Conservation (phyloP, 805 yeast genomes). For the Saturnispora gosingensis region DNA sequence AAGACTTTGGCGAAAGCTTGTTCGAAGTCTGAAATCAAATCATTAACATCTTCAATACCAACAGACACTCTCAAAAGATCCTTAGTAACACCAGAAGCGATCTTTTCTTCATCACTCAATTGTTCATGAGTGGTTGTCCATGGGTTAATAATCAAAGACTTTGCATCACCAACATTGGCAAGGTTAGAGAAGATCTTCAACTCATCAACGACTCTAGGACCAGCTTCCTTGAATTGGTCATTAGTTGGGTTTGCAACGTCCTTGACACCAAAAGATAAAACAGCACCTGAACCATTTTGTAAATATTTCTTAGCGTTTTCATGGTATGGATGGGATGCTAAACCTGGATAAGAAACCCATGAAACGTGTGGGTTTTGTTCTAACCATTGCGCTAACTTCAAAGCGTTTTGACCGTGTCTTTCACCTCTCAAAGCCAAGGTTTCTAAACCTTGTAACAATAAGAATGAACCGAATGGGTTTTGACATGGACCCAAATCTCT, state of each 20-base stretch:
- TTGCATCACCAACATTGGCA: slow-evolving; percentile 96
- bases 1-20: slow-evolving; percentile 68
- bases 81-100: slow-evolving; percentile 77
- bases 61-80: slow-evolving; percentile 84
- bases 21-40: slow-evolving; percentile 80
- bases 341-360: slow-evolving; percentile 92
- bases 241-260: slow-evolving; percentile 37
- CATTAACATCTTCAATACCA: slow-evolving; percentile 89
- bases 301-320: slow-evolving; percentile 78
- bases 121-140: slow-evolving; percentile 95
- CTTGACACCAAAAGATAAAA: slow-evolving; percentile 83
- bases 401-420: slow-evolving; percentile 79
- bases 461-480: slow-evolving; percentile 83
- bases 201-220: slow-evolving; percentile 75
- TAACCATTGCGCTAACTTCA: slow-evolving; percentile 68
- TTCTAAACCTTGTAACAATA: slow-evolving; percentile 85
- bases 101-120: slow-evolving; percentile 70
- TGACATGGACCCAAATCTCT: slow-evolving; percentile 89
- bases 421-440: slow-evolving; percentile 90
- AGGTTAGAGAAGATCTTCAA: slow-evolving; percentile 82
- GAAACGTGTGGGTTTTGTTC: slow-evolving; percentile 60
- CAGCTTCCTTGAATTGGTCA: slow-evolving; percentile 62
- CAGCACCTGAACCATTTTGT: slow-evolving; percentile 75
- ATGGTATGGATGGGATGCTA: slow-evolving; percentile 69
- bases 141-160: slow-evolving; percentile 93